Conservation (phyloP, 768 basidiomycete species). For the Leccinum obscurum region DNA sequence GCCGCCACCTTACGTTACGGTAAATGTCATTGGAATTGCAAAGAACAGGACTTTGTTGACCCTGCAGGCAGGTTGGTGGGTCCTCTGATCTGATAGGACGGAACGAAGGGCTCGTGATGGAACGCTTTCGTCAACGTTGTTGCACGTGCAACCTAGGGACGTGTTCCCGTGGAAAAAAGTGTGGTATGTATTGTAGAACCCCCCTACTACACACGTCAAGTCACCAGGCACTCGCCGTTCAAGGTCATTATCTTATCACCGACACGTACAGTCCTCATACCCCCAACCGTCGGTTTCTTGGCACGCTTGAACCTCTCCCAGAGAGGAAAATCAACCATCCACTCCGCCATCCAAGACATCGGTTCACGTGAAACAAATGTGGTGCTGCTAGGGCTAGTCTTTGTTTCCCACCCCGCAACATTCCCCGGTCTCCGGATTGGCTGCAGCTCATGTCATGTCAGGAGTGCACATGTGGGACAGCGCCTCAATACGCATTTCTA, state of each 20-base stretch:
- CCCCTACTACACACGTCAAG: background rate
- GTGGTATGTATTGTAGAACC: background rate
- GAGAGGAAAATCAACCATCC: background rate
- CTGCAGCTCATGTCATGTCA: conserved; percentile 13
- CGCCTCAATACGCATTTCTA: conserved; percentile 32
- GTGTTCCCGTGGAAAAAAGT: conserved; percentile 8
- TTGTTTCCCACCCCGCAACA: conserved; percentile 27
- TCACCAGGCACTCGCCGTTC: background rate
- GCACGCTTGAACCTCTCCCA: conserved; percentile 24
- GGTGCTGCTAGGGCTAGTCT: background rate
- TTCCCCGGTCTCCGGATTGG: conserved; percentile 18
- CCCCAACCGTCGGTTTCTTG: background rate
- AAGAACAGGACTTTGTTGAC: conserved; percentile 6
- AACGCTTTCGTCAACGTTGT: background rate
- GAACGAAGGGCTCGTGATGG: background rate
- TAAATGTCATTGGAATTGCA: conserved; percentile 8
- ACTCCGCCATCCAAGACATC: background rate
- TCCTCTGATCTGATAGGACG: background rate
- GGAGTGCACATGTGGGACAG: conserved; percentile 10
- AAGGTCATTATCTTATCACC: background rate
- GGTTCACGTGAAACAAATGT: background rate
- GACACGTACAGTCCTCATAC: conserved; percentile 11
- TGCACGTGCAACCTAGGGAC: conserved; percentile 10
- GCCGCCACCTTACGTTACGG: background rate
- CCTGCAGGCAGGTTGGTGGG: background rate